Percentiles rank a stretch among this genome's conserved stretches.
phyloP scores from a whole-genome alignment of 768 basidiomycete species.

The Tylopilus intermedius region DNA sequence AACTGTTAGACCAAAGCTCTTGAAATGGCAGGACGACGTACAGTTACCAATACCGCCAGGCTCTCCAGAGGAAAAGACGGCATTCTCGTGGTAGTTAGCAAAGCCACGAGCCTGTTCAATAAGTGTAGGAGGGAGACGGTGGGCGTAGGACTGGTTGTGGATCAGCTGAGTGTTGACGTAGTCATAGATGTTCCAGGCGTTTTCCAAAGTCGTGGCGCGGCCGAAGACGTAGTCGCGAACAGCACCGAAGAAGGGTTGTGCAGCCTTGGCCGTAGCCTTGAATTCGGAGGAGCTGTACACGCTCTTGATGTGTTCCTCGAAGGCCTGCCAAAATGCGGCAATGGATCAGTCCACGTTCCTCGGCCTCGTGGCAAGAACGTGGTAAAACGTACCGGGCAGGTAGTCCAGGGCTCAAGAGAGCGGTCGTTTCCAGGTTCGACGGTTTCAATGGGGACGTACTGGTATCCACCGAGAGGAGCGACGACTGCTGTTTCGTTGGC shows the following conservation, averaged over 20 bases:
- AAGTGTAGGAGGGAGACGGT: conserved; percentile 74
- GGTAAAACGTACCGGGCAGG: conserved; percentile 43
- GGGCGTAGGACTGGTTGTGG: conserved; percentile 79
- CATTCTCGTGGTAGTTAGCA: conserved; percentile 77
- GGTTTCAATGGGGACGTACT: conserved; percentile 87
- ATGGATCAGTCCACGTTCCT: conserved; percentile 10
- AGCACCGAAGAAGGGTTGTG: conserved; percentile 60
- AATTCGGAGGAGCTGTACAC: conserved; percentile 64
- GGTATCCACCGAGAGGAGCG: conserved; percentile 77
- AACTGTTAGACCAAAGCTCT: conserved; percentile 6
- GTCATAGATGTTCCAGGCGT: conserved; percentile 77
- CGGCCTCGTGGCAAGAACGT: neutral
- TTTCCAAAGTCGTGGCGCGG: conserved; percentile 59
- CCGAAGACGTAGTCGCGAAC: conserved; percentile 71
- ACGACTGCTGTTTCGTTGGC: conserved; percentile 71
- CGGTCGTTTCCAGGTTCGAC: conserved; percentile 80
- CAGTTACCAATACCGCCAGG: conserved; percentile 74
- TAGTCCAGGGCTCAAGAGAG: conserved; percentile 77
- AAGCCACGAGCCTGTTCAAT: conserved; percentile 68
- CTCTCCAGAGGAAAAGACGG: conserved; percentile 60
- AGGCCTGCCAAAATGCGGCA: conserved; percentile 39
- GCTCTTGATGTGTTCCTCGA: conserved; percentile 55
- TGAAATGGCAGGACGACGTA: conserved; percentile 33
- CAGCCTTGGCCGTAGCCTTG: conserved; percentile 53
- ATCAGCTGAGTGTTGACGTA: conserved; percentile 69